These are phyloP conservation scores for Eucalyptus erythrocorys DNA, from an alignment of 345 rosid genomes.

Conservation along the genomic window DNA sequence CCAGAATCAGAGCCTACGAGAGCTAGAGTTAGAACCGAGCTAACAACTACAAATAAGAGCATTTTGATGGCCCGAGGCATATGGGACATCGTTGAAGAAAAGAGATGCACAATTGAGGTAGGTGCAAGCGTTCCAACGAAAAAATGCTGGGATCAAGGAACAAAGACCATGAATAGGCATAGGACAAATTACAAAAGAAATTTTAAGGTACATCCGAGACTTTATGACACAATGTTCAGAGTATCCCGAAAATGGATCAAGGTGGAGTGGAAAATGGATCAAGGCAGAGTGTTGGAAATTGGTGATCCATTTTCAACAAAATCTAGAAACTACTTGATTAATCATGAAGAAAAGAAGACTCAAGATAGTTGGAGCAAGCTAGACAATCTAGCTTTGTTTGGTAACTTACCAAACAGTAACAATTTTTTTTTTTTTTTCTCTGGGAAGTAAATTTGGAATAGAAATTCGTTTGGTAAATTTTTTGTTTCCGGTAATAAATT, in stretches of 20 bases:
- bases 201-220: not conserved
- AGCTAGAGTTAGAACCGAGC: not conserved
- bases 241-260: not conserved
- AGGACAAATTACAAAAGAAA: not conserved
- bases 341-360: too few relatives aligned
- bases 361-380: too few relatives aligned
- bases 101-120: not conserved
- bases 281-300: not conserved
- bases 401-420: fast-evolving
- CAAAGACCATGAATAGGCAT: not conserved
- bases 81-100: not conserved
- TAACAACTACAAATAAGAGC: not conserved
- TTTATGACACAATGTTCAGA: not conserved
- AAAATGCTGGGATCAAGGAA: not conserved
- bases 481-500: too few relatives aligned
- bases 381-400: fast-evolving
- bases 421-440: fast-evolving
- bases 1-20: fast-evolving
- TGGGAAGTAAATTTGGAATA: fast-evolving
- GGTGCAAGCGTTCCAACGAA: not conserved
- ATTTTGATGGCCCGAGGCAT: not conserved
- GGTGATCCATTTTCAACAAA: not conserved
- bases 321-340: too few relatives aligned
- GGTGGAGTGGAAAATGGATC: not conserved
- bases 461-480: too few relatives aligned